A percentile compares a stretch with the other conserved stretches of the same genome.
Conservation (phyloP, 1,139 yeast genomes). For the Waltiozyma sp. region DNA sequence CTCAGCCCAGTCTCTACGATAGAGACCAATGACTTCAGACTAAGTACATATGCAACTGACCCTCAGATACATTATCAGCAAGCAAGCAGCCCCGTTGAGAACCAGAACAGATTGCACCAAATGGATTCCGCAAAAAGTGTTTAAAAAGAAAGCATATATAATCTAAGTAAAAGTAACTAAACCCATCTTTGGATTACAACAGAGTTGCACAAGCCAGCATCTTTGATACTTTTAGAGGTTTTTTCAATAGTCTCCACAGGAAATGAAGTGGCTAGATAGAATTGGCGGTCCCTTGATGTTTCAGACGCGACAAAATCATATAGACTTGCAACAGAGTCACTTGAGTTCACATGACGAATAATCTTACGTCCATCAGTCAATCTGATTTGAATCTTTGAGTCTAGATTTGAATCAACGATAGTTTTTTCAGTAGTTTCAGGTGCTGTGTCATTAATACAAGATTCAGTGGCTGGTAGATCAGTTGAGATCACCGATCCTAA, state of each 20-base stretch:
- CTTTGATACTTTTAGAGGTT: constrained; percentile 44
- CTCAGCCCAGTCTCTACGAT: too few species aligned
- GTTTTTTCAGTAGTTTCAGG: background rate
- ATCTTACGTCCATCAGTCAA: constrained; percentile 72
- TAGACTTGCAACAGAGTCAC: constrained; percentile 56
- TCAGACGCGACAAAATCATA: constrained; percentile 56
- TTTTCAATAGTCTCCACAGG: constrained; percentile 72
- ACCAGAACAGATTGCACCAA: too few species aligned
- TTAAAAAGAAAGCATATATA: too few species aligned
- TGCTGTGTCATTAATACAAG: background rate
- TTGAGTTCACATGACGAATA: constrained; percentile 52
- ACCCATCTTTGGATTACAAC: constrained; percentile 86
- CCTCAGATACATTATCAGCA: background rate
- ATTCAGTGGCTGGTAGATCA: constrained; percentile 25
- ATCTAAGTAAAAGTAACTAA: background rate
- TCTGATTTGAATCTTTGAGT: constrained; percentile 71
- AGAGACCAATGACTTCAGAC: too few species aligned
- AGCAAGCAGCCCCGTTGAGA: background rate
- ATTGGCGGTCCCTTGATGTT: constrained; percentile 32
- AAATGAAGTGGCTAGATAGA: constrained; percentile 68
- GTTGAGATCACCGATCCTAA: constrained; percentile 87
- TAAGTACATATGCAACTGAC: background rate
- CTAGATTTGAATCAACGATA: constrained; percentile 37
- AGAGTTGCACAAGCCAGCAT: constrained; percentile 70
- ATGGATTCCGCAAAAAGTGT: background rate